Base-by-base conservation (phyloP, 2,329 filamentous ascomycete species). In the Fusarium clavum region DNA sequence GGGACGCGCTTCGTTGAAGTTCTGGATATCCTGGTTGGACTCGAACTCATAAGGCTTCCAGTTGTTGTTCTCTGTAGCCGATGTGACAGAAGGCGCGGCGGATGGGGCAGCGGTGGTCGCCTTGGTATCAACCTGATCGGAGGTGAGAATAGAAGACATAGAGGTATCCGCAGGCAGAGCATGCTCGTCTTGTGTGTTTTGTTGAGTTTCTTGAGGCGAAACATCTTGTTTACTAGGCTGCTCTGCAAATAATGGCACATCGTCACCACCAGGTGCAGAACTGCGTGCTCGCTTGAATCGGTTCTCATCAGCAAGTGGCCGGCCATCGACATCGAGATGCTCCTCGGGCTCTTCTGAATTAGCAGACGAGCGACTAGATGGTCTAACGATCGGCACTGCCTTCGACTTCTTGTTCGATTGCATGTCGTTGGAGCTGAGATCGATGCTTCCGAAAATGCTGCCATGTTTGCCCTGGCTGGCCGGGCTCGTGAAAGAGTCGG, bases 321-420 rank as follows among this genome's bases (percentile, higher is more conserved):
- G 90, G 66, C 90, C 85, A 5, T 86, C 59, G n/a, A 69, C 73
- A 29, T 78, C 77, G 12, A 78, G 69, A 32, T 73, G 71, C 20
- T 73, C 64, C 20, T 73, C 64, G 6, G 54, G 57, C 25, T 76
- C 70, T 5, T 70, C 59, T 2, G 78, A 76, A 18, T 79, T 77
- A 3, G 78, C 79, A 58, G 67, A 82, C 79, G 71, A 83, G 82
- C 69, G 81, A 73, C 84, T 89, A 61, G 89, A 84, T 2, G 92
- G 92, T 41, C 85, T 86, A 12, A 95, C 81, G 67, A 97, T 97
- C 0, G 94, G 92, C 57, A 97, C 87, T 12, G 94, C 94, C 81
- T 96, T 98, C 7, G 91, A 93, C 73, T 89, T 90, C 80, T 92
- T 94, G 1, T 81, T 79, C 9, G 90, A 87, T 74, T 92, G 92